Percentiles rank a stretch among this genome's conserved stretches.
phyloP scores from a whole-genome alignment of 2,329 filamentous ascomycete species.

The Myrmaecium sp. region DNA sequence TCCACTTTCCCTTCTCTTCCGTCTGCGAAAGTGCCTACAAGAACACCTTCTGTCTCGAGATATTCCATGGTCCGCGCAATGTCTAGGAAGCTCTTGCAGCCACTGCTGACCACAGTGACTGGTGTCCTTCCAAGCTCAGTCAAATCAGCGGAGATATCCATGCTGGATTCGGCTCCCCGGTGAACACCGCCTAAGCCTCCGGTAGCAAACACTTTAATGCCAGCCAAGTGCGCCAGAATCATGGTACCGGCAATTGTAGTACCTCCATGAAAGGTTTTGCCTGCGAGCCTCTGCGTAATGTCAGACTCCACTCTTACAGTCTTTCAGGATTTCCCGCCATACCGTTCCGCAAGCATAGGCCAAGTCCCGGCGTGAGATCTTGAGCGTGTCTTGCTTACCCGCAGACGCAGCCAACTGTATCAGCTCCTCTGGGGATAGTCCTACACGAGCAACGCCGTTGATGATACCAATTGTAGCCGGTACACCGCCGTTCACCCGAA shows the following conservation, averaged over 20 bases:
- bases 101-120: slow-evolving; percentile 74
- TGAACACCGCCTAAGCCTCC: slow-evolving; percentile 92
- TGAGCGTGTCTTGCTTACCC: slow-evolving; percentile 50
- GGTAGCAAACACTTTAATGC: slow-evolving; percentile 85
- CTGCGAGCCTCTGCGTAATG: slow-evolving; percentile 39
- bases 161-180: slow-evolving; percentile 64
- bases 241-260: slow-evolving; percentile 92
- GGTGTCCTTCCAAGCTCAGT: slow-evolving; percentile 83
- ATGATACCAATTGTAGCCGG: slow-evolving; percentile 85
- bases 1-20: slow-evolving; percentile 55
- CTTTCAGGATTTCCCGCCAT: slow-evolving; percentile 10
- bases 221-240: slow-evolving; percentile 70
- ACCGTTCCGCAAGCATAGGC: slow-evolving; percentile 66
- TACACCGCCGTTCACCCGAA: slow-evolving; percentile 59
- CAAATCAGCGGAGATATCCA: slow-evolving; percentile 91
- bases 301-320: no score
- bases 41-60: slow-evolving; percentile 55
- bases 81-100: slow-evolving; percentile 93
- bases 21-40: slow-evolving; percentile 80
- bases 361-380: slow-evolving; percentile 77
- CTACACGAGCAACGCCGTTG: slow-evolving; percentile 67
- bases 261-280: slow-evolving; percentile 61
- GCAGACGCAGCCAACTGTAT: slow-evolving; percentile 49
- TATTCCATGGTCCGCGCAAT: slow-evolving; percentile 78
- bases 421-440: slow-evolving; percentile 56